Evolutionary conservation across 2,329 filamentous ascomycete genomes (phyloP).

Genomic region (Paraphaeosphaeria minitans): DNA sequence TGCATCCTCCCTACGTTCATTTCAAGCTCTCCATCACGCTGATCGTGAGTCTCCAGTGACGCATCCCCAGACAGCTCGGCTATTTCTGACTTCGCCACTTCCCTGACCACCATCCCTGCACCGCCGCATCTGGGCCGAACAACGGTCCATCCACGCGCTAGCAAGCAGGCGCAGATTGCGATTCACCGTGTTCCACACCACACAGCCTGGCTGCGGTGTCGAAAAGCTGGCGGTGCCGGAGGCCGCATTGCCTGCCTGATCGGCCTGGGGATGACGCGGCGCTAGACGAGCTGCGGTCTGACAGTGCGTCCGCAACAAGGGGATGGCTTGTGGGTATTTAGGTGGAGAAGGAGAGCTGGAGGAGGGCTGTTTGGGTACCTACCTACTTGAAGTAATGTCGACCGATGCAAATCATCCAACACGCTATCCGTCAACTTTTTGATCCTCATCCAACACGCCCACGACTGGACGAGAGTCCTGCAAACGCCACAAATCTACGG

Average conservation of each 20-base stretch:
- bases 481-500: too few species aligned
- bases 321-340: too few species aligned
- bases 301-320: slow-evolving; percentile 5
- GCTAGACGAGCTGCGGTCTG: not conserved
- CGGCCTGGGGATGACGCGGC: slow-evolving; percentile 7
- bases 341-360: too few species aligned
- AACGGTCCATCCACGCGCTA: slow-evolving; percentile 5
- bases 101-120: slow-evolving; percentile 1
- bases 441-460: not conserved
- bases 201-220: not conserved
- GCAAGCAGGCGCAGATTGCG: not conserved
- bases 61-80: not conserved
- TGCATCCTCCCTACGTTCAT: not conserved
- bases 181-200: slow-evolving; percentile 1
- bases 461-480: not conserved
- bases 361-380: not conserved
- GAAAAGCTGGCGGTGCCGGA: slow-evolving; percentile 4
- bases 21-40: not conserved
- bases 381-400: too few species aligned
- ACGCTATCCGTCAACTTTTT: not conserved
- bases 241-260: slow-evolving; percentile 5
- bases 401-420: too few species aligned
- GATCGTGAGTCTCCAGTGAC: not conserved
- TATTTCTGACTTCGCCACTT: slow-evolving; percentile 8
- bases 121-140: not conserved